phyloP scores from a whole-genome alignment of 176 grass and related monocot species.

The Olyra latifolia region DNA sequence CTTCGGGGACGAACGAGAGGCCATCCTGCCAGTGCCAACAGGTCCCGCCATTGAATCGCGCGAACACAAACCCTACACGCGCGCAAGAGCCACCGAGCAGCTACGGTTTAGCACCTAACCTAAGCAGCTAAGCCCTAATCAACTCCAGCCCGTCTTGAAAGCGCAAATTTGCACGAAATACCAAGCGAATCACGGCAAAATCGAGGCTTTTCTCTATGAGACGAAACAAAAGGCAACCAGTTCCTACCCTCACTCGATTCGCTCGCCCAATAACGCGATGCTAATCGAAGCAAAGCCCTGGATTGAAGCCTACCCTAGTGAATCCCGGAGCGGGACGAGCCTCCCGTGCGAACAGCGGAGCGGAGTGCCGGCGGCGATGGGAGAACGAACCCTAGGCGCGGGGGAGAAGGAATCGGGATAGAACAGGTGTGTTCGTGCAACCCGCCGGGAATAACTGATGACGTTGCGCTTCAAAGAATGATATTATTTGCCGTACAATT shows the following conservation, averaged over 20 bases:
- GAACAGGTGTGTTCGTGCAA: not conserved
- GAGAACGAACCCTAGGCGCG: not conserved
- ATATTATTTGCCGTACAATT: too few relatives aligned
- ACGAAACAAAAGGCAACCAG: not conserved
- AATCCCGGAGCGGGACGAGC: not conserved
- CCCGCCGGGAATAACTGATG: too few relatives aligned
- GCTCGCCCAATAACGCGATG: not conserved
- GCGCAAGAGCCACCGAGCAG: not conserved
- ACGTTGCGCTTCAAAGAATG: too few relatives aligned
- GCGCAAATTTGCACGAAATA: not conserved
- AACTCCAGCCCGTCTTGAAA: not conserved
- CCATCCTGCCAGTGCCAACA: conserved; percentile 23
- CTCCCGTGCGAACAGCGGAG: not conserved
- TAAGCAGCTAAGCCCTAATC: not conserved
- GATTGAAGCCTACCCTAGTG: not conserved
- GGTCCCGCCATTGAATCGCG: conserved; percentile 47
- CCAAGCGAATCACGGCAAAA: not conserved
- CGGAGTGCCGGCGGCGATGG: not conserved
- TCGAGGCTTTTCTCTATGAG: not conserved
- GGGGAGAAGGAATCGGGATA: not conserved
- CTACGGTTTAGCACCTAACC: not conserved
- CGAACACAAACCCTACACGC: not conserved
- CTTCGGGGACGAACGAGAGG: conserved; percentile 40
- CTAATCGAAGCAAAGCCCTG: not conserved
- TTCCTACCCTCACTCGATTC: not conserved